A percentile compares a stretch with the other conserved stretches of the same genome.
These are phyloP conservation scores for Albugo laibachii DNA, from an alignment of 352 stramenopile species.

Conservation along the genomic window DNA sequence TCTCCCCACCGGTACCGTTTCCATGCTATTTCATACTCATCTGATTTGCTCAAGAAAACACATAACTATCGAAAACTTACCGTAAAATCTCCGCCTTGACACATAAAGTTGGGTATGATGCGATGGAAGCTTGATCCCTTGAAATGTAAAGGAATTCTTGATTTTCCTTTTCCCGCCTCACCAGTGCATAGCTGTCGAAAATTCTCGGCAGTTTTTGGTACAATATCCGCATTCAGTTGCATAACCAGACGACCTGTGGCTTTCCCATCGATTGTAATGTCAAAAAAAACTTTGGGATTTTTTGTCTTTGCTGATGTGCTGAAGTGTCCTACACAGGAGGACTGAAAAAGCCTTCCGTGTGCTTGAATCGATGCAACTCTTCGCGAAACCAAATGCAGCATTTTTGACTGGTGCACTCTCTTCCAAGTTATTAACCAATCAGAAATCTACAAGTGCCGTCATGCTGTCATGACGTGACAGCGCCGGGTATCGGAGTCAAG, in stretches of 20 bases:
- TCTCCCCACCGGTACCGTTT: conserved; percentile 78
- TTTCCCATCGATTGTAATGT: conserved; percentile 89
- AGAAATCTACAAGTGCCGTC: too few species aligned
- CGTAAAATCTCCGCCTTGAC: conserved; percentile 95
- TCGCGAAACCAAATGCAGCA: too few species aligned
- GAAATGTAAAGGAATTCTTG: conserved; percentile 63
- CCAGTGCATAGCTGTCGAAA: conserved; percentile 95
- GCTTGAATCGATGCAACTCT: too few species aligned
- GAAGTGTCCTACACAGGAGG: too few species aligned
- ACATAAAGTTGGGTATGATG: conserved; percentile 89
- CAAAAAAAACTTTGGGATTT: conserved; percentile 92
- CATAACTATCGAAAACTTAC: conserved; percentile 16
- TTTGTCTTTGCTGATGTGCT: conserved; percentile 2
- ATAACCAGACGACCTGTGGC: conserved; percentile 68
- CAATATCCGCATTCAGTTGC: conserved; percentile 87
- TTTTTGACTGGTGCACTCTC: too few species aligned
- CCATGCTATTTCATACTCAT: conserved; percentile 30
- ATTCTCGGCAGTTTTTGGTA: conserved; percentile 97
- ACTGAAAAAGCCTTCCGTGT: too few species aligned
- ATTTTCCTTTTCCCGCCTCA: conserved; percentile 82
- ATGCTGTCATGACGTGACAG: too few species aligned
- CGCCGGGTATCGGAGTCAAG: too few species aligned
- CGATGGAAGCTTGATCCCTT: conserved; percentile 84
- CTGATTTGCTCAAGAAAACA: background rate
- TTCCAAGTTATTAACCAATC: too few species aligned